Percentiles rank a stretch among this genome's conserved stretches.
Evolutionary conservation across 495 filamentous ascomycete species (phyloP).

Genomic region (Darksidea phi): DNA sequence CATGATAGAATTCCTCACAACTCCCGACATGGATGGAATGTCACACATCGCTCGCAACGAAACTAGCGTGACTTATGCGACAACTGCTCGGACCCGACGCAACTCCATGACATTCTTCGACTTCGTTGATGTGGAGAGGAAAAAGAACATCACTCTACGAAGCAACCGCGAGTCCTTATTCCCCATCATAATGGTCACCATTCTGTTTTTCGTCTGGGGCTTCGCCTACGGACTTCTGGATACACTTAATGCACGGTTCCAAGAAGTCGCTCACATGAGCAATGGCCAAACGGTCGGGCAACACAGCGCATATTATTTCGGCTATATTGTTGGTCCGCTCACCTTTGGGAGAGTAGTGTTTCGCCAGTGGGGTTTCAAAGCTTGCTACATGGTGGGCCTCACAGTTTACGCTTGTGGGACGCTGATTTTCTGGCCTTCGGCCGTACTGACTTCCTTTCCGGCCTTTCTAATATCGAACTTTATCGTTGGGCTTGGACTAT

Average conservation of each 20-base stretch:
- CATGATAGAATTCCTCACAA: slow-evolving; percentile 60
- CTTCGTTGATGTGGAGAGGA: slow-evolving; percentile 77
- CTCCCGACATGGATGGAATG: slow-evolving; percentile 49
- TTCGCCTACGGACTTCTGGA: slow-evolving; percentile 48
- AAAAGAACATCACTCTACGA: slow-evolving; percentile 65
- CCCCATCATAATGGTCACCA: slow-evolving; percentile 45
- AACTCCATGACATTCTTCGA: slow-evolving; percentile 62
- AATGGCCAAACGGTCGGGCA: slow-evolving; percentile 53
- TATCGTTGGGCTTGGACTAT: slow-evolving; percentile 63
- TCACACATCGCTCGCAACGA: slow-evolving; percentile 30
- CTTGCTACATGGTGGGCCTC: slow-evolving; percentile 63
- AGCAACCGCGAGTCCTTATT: slow-evolving; percentile 43
- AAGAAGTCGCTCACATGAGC: slow-evolving; percentile 41
- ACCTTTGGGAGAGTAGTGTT: slow-evolving; percentile 58
- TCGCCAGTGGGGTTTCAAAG: slow-evolving; percentile 65
- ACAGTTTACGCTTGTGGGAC: slow-evolving; percentile 63
- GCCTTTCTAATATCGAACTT: slow-evolving; percentile 68
- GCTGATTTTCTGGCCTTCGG: slow-evolving; percentile 71
- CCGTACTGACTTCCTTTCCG: slow-evolving; percentile 63
- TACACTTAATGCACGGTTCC: slow-evolving; percentile 44
- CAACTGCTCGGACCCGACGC: slow-evolving; percentile 35
- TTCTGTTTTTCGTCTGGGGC: slow-evolving; percentile 50
- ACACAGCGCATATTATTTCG: slow-evolving; percentile 64
- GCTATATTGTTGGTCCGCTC: slow-evolving; percentile 60
- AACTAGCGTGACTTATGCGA: slow-evolving; percentile 37